Conservation (phyloP, 2,329 filamentous ascomycete species). For the Penicillium sp. region DNA sequence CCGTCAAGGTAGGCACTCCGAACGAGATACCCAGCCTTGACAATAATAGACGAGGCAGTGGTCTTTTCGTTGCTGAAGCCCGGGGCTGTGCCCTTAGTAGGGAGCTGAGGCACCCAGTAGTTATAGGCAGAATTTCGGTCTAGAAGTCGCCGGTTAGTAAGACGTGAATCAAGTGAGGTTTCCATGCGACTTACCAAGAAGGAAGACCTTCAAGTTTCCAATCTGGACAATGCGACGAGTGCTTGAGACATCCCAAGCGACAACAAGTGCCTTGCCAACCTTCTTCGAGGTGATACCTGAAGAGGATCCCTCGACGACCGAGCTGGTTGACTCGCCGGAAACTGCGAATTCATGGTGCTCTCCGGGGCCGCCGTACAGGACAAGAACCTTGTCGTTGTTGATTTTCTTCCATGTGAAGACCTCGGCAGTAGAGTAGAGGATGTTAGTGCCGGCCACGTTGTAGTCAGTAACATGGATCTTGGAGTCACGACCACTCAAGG, state of each 20-base stretch:
- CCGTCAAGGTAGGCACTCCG: slow-evolving; percentile 55
- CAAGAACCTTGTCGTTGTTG: slow-evolving; percentile 52
- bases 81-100: slow-evolving; percentile 25
- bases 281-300: slow-evolving; percentile 33
- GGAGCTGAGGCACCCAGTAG: slow-evolving; percentile 47
- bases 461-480: slow-evolving; percentile 49
- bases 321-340: slow-evolving; percentile 27
- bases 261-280: slow-evolving; percentile 28
- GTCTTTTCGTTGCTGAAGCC: slow-evolving; percentile 35
- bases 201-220: slow-evolving; percentile 55
- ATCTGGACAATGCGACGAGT: slow-evolving; percentile 45
- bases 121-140: slow-evolving; percentile 55
- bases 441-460: slow-evolving; percentile 40
- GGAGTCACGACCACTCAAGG: slow-evolving; percentile 45
- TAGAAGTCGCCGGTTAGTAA: slow-evolving; percentile 27
- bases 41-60: slow-evolving; percentile 39
- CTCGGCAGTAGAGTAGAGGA: slow-evolving; percentile 48
- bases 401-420: slow-evolving; percentile 60
- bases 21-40: slow-evolving; percentile 48
- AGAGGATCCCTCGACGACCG: slow-evolving; percentile 36
- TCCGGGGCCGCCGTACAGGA: slow-evolving; percentile 42
- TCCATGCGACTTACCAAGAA: slow-evolving; percentile 46
- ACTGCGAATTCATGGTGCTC: slow-evolving; percentile 48
- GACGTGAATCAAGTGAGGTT: too few relatives aligned
- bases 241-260: slow-evolving; percentile 59